phyloP scores from a whole-genome alignment of 2,329 filamentous ascomycete species.

The Tolypocladium guangdongense region DNA sequence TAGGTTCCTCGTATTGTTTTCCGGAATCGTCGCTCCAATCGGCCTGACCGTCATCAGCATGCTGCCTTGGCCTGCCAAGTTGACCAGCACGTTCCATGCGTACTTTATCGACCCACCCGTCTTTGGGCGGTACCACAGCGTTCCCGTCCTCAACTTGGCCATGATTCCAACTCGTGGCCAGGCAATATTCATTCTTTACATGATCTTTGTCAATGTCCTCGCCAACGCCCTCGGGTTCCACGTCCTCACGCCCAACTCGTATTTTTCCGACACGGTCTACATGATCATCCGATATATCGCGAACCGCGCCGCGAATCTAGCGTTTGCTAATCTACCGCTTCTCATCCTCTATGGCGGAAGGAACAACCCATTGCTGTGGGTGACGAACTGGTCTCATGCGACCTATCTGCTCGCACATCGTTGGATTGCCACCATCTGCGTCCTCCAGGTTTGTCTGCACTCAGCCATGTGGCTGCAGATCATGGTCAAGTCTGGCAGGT shows the following conservation, averaged over 20 bases:
- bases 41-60: neutral
- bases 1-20: neutral
- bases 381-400: conserved; percentile 37
- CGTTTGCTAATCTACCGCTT: conserved; percentile 28
- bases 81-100: conserved; percentile 10
- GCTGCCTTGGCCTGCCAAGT: conserved; percentile 3
- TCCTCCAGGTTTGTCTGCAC: conserved; percentile 35
- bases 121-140: conserved; percentile 12
- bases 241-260: conserved; percentile 14
- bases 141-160: conserved; percentile 10
- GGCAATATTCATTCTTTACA: conserved; percentile 28
- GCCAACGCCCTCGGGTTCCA: conserved; percentile 19
- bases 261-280: conserved; percentile 10
- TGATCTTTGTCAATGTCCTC: conserved; percentile 26
- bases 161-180: conserved; percentile 30
- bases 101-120: conserved; percentile 16
- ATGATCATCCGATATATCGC: conserved; percentile 23
- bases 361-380: conserved; percentile 35
- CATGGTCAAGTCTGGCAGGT: conserved; percentile 16
- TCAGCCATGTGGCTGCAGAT: conserved; percentile 27
- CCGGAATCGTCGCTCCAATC: neutral
- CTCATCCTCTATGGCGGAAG: conserved; percentile 32
- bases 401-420: conserved; percentile 39
- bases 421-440: conserved; percentile 34
- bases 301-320: conserved; percentile 29